These are phyloP conservation scores for Physcomitrellopsis africana DNA, from an alignment of 225 moss, liverwort and hornwort species.

Conservation along the genomic window DNA sequence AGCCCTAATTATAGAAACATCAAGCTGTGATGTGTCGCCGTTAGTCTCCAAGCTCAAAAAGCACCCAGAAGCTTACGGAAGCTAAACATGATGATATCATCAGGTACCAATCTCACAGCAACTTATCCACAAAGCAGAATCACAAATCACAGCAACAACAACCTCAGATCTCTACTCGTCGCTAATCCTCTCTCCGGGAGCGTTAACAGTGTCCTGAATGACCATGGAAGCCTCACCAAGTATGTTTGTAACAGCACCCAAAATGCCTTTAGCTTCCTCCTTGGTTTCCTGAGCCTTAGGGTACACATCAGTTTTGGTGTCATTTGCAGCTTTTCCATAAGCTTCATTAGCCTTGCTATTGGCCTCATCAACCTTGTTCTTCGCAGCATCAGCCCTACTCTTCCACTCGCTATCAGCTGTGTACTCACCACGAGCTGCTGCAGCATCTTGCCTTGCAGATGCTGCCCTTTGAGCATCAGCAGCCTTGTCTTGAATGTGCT, in stretches of 20 bases:
- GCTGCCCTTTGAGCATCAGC: conserved; percentile 30
- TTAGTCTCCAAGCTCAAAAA: no score
- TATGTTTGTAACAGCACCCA: conserved; percentile 34
- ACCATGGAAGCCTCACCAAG: conserved; percentile 49
- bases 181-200: conserved; percentile 55
- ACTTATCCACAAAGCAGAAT: no score
- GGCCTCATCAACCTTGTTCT: conserved; percentile 9
- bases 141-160: no score
- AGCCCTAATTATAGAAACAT: no score
- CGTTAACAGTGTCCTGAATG: conserved; percentile 63
- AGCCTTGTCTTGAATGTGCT: conserved; percentile 37
- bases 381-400: not conserved
- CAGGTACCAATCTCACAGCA: no score
- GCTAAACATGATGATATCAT: no score
- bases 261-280: conserved; percentile 26
- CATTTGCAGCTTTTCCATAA: not conserved
- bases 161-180: conserved; percentile 8
- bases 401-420: conserved; percentile 38
- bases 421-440: conserved; percentile 42
- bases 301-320: conserved; percentile 25
- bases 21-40: no score
- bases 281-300: conserved; percentile 33
- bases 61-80: no score
- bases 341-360: conserved; percentile 8
- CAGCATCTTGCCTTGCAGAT: conserved; percentile 44